Evolutionary conservation across 495 filamentous ascomycete genomes (phyloP), one percentile per base, ranked within the genome.

Genomic region (Cercophora sp.): DNA sequence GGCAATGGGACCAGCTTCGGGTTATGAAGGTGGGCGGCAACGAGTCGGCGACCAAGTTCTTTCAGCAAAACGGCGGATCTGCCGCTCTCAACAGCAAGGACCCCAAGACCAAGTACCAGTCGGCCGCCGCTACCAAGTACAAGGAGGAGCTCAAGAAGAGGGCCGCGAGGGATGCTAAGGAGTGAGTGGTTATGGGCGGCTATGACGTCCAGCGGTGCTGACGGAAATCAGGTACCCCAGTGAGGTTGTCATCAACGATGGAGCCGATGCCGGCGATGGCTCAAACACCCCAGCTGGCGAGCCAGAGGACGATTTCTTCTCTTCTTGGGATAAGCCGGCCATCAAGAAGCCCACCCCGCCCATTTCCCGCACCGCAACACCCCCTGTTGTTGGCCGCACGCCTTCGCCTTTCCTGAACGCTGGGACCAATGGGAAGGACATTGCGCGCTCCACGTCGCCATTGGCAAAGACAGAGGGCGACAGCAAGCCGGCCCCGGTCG

Each of bases 1-100:
- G 94, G 94, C 89, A 96, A 86, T 97, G 93, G 92, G 91, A 96
- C 63, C 91, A 97, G 65, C 81, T 98, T 26, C 87, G 93, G 34
- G 70, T 87, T n/a, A 98, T 98, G 93, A 97, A 97, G 72, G 89
- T 96, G 15, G 93, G 93, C 58, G 93, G 93, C 51, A 98, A 98
- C 66, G 93, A 97, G 70, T 96, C 91, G 25, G 94, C 93, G 20
- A 97, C 91, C 45, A 96, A 96, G 70, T 98, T 88, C 72, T 97
- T 96, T 76, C 91, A 96, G 70, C 84, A 86, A 50, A 89, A 98
- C 66, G 92, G 94, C 50, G 94, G 92, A 31, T 89, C 89, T 26
- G 92, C 91, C 42, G 91, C 91, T 32, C 79, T 98, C 55, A 87
- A 89, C 40, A 96, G 89, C 79, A 97, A 96, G 73, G 94, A 98